Evolutionary conservation across 495 filamentous ascomycete species (phyloP).

Genomic region (Cercophora newfieldiana): DNA sequence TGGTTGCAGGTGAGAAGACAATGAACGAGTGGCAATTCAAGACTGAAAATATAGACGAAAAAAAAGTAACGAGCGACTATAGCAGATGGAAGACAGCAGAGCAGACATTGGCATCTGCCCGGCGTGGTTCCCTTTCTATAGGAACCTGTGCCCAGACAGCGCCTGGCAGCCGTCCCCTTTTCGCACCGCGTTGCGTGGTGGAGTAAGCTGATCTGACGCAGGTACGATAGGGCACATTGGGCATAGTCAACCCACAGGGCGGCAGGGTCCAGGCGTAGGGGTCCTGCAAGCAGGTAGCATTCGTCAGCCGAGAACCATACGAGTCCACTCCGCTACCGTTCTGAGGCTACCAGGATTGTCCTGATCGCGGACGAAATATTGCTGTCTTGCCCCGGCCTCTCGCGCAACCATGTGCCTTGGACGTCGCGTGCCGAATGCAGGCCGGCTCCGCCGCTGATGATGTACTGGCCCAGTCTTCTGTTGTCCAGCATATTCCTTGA

Average conservation of each 20-base stretch:
- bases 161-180: background rate
- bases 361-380: no score
- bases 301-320: background rate
- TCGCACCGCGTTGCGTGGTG: background rate
- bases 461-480: background rate
- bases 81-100: background rate
- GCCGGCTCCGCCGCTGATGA: background rate
- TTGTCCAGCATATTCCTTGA: background rate
- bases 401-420: no score
- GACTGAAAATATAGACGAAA: background rate
- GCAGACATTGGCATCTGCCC: background rate
- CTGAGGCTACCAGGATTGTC: no score
- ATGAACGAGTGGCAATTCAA: background rate
- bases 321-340: no score
- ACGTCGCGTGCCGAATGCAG: background rate
- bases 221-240: background rate
- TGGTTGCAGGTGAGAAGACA: background rate
- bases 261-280: background rate
- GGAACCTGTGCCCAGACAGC: background rate
- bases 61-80: background rate
- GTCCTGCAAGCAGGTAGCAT: background rate
- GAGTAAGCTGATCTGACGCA: background rate
- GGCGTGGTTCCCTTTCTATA: background rate
- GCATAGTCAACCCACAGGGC: background rate
- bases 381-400: no score